Base-by-base conservation (phyloP, 2,329 filamentous ascomycete genomes). In the Monilinia vaccinii-corymbosi region DNA sequence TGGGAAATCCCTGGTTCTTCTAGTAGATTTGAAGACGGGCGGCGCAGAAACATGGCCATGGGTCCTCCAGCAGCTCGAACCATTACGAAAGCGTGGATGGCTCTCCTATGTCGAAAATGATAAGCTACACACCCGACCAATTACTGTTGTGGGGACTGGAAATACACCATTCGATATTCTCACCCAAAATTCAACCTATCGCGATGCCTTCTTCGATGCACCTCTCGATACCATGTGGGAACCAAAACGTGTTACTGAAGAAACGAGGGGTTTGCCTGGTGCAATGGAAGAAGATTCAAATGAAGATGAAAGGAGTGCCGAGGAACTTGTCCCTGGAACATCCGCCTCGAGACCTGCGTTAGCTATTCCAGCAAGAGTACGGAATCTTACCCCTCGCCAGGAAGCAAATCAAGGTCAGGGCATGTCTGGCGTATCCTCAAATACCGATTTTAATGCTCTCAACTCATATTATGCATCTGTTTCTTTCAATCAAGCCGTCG, bases 61-160 rank as follows among this genome's bases (percentile, higher is more conserved):
- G 51, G 78, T 87, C 0, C 64, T 81, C 18, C 68, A 75, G 36
- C 79, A 85, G 60, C 76, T 89, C 0, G 74, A 81, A 59, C 80
- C 84, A 2, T 75, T 90, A 8, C 77, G 84, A 4, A 73, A 80
- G 45, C 76, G 75, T 45, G 79, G 79, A n/a, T 89, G 79, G 77
- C 70, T 86, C 23, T 79, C 77, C 14, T 77, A 74, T 62, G 78
- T 81, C 56, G 74, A 81, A 28, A 76, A 83, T 52, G 77, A 75
- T 18, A 69, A 74, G 18, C 69, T 87, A 2, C 71, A 80, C 42
- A 69, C 74, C 25, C 76, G 86, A 1, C 82, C 84, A 0, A 72
- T 91, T 40, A 90, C 86, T 0, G 80, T 90, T 2, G 84, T 91
- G 2, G 85, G 81, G 1, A 88, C 85, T 1, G 87, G 88, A 14